Conservation (phyloP, 1,284 basidiomycete genomes). For the Coriolopsis trogii region DNA sequence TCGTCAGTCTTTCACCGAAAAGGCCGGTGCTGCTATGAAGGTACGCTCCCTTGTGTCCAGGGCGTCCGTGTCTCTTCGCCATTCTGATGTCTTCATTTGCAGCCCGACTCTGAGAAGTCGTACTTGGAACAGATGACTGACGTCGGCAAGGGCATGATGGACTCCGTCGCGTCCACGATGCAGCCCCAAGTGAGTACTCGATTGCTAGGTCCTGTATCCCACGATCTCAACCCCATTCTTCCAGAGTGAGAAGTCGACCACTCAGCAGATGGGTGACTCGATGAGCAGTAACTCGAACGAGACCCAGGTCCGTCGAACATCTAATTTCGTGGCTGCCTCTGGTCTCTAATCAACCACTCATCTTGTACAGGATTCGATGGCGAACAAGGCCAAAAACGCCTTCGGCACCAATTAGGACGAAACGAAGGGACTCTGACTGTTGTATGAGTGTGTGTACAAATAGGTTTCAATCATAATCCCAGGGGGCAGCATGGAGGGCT, state of each 20-base stretch:
- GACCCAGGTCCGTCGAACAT: constrained; percentile 27
- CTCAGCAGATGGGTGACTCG: constrained; percentile 57
- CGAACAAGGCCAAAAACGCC: constrained; percentile 35
- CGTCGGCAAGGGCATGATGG: constrained; percentile 37
- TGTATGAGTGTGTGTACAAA: not conserved
- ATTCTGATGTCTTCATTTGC: not conserved
- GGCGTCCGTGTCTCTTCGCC: not conserved
- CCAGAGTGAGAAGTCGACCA: constrained; percentile 49
- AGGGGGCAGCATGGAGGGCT: too few species aligned
- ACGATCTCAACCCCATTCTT: not conserved
- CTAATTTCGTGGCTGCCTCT: not conserved
- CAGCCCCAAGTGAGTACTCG: constrained; percentile 37
- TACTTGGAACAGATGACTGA: constrained; percentile 40
- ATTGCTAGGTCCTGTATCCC: not conserved
- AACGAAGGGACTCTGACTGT: not conserved
- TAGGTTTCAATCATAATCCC: not conserved
- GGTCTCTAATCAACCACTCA: not conserved
- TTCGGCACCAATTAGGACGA: constrained; percentile 32
- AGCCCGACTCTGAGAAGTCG: constrained; percentile 41
- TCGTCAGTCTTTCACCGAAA: constrained; percentile 47
- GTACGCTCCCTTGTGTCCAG: constrained; percentile 19
- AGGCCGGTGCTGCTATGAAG: constrained; percentile 40
- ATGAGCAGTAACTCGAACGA: constrained; percentile 47
- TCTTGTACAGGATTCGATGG: constrained; percentile 28
- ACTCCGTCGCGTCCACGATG: constrained; percentile 36